These are phyloP conservation scores for Cladophialophora chaetospira DNA, from an alignment of 2,329 filamentous ascomycete genomes.

Conservation along the genomic window DNA sequence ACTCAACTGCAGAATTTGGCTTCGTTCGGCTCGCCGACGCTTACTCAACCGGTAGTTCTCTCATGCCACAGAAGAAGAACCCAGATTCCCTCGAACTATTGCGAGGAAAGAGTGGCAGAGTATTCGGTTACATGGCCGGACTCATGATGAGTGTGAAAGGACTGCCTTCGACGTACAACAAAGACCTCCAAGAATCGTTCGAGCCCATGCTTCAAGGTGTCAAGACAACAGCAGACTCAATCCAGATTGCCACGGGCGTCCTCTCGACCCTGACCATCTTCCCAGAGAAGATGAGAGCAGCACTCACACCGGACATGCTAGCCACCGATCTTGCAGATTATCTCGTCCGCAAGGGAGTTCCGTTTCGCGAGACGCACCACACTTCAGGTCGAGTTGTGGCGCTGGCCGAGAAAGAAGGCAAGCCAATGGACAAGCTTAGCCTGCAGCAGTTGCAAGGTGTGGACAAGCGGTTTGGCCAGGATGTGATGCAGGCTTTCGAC, in stretches of 20 bases:
- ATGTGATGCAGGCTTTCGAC: slow-evolving; percentile 67
- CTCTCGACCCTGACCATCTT: slow-evolving; percentile 70
- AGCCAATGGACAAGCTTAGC: slow-evolving; percentile 70
- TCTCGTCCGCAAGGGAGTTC: slow-evolving; percentile 57
- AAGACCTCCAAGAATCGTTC: slow-evolving; percentile 85
- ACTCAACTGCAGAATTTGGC: slow-evolving; percentile 73
- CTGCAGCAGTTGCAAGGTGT: slow-evolving; percentile 68
- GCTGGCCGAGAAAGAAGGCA: slow-evolving; percentile 64
- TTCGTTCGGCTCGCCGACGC: slow-evolving; percentile 76
- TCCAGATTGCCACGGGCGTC: slow-evolving; percentile 80
- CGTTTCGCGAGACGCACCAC: slow-evolving; percentile 73
- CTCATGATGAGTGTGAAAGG: slow-evolving; percentile 76
- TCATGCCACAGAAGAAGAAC: slow-evolving; percentile 88
- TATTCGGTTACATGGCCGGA: slow-evolving; percentile 80
- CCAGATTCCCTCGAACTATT: slow-evolving; percentile 72
- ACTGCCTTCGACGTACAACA: slow-evolving; percentile 83
- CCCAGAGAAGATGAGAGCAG: slow-evolving; percentile 75
- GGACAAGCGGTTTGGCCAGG: slow-evolving; percentile 68
- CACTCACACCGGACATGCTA: slow-evolving; percentile 80
- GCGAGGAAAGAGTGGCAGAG: slow-evolving; percentile 73
- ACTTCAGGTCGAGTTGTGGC: slow-evolving; percentile 73
- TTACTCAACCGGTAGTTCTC: slow-evolving; percentile 73
- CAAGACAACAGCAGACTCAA: slow-evolving; percentile 77
- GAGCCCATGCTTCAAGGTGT: slow-evolving; percentile 81
- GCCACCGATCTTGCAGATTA: slow-evolving; percentile 59